Conservation (phyloP, 768 basidiomycete genomes). For the Trametes cinnabarina region DNA sequence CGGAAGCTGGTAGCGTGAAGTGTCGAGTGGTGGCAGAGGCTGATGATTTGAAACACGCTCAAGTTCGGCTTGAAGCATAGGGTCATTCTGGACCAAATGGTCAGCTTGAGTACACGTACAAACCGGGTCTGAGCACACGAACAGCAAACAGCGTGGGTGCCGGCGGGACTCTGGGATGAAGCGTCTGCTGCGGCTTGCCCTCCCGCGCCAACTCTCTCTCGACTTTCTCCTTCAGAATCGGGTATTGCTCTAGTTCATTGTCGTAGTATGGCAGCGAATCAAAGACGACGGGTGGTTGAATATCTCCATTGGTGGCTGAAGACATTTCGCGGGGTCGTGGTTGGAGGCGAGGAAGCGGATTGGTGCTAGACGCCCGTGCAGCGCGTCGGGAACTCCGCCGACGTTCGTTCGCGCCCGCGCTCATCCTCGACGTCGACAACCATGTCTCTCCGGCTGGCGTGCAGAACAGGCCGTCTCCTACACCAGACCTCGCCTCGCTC, state of each 20-base stretch:
- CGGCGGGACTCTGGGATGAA: conserved; percentile 74
- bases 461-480: conserved; percentile 44
- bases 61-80: conserved; percentile 70
- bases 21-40: conserved; percentile 66
- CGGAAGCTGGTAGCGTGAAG: conserved; percentile 70
- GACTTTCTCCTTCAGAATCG: conserved; percentile 69
- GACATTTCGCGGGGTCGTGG: conserved; percentile 18
- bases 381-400: conserved; percentile 11
- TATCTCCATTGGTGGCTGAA: conserved; percentile 4
- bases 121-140: conserved; percentile 32
- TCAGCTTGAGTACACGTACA: conserved; percentile 2
- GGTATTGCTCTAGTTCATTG: conserved; percentile 81
- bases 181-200: conserved; percentile 49
- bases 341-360: conserved; percentile 6
- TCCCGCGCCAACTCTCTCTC: conserved; percentile 76
- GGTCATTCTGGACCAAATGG: conserved; percentile 50
- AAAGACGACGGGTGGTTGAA: conserved; percentile 43
- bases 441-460: conserved; percentile 48
- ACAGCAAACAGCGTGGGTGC: conserved; percentile 67
- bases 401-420: conserved; percentile 11
- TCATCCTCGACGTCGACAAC: conserved; percentile 23
- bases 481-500: conserved; percentile 39
- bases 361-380: conserved; percentile 8
- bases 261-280: conserved; percentile 95
- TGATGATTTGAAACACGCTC: conserved; percentile 69